Percentiles rank a stretch among this genome's conserved stretches.
Evolutionary conservation across 306 rosid genomes (phyloP).

Genomic region (Canavalia gladiata): DNA sequence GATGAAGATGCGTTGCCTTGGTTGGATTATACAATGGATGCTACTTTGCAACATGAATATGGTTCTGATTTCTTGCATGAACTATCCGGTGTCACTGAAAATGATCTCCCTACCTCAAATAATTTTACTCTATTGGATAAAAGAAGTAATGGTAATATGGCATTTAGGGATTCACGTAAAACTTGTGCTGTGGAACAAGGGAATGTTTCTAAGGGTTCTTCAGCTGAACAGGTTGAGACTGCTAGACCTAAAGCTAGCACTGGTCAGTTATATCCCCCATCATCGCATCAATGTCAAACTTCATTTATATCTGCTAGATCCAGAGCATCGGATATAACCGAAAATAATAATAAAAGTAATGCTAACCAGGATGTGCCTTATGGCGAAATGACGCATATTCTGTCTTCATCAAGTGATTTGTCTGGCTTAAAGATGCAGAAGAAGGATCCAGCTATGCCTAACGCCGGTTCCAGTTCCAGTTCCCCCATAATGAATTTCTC

Average conservation of each 20-base stretch:
- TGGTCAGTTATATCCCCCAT: constrained; percentile 55
- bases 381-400: constrained; percentile 58
- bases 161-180: constrained; percentile 59
- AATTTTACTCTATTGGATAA: constrained; percentile 60
- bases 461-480: constrained; percentile 58
- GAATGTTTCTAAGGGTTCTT: constrained; percentile 62
- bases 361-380: constrained; percentile 48
- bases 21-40: constrained; percentile 83
- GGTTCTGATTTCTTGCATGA: constrained; percentile 78
- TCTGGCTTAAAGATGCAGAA: constrained; percentile 59
- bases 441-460: constrained; percentile 60
- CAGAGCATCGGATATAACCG: constrained; percentile 53
- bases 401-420: constrained; percentile 63
- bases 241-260: constrained; percentile 55
- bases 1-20: constrained; percentile 85
- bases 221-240: constrained; percentile 56
- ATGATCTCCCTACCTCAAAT: constrained; percentile 55
- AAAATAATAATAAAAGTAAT: constrained; percentile 55
- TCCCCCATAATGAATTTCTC: constrained; percentile 77
- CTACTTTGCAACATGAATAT: constrained; percentile 70
- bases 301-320: constrained; percentile 65
- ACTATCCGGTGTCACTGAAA: constrained; percentile 63
- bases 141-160: constrained; percentile 59
- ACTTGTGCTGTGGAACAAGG: constrained; percentile 58
- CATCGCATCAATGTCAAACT: constrained; percentile 68